A percentile compares a stretch with the other conserved stretches of the same genome.
Evolutionary conservation across 1,284 basidiomycete species (phyloP).

Genomic region (Schizophyllum commune): DNA sequence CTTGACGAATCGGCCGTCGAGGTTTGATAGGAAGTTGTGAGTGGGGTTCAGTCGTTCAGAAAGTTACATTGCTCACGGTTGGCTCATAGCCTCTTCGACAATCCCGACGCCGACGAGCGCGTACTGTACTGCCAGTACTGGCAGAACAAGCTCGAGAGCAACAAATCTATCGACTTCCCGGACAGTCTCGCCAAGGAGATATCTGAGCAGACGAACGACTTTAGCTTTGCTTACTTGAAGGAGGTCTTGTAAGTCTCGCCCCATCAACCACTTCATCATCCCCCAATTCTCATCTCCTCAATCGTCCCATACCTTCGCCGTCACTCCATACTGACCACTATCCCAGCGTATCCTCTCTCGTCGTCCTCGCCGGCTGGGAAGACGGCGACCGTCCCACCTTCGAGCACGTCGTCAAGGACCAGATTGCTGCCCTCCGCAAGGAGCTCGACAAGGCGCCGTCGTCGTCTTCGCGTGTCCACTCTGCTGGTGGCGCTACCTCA

Average conservation of each 20-base stretch:
- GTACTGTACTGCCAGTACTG: slow-evolving; percentile 65
- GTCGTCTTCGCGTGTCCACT: no score
- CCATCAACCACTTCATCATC: background rate
- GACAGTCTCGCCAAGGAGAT: slow-evolving; percentile 53
- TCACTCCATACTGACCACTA: no score
- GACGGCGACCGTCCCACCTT: slow-evolving; percentile 44
- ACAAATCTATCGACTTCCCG: slow-evolving; percentile 56
- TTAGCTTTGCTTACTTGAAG: slow-evolving; percentile 80
- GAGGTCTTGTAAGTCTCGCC: slow-evolving; percentile 66
- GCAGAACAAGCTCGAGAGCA: slow-evolving; percentile 63
- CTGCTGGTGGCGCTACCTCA: background rate
- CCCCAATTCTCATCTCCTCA: background rate
- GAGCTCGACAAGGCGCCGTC: slow-evolving; percentile 29
- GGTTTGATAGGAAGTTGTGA: slow-evolving; percentile 81
- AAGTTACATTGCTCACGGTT: background rate
- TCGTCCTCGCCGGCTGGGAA: slow-evolving; percentile 43
- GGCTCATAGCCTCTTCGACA: slow-evolving; percentile 45
- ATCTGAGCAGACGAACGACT: slow-evolving; percentile 50
- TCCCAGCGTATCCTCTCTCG: slow-evolving; percentile 60
- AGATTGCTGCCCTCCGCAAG: slow-evolving; percentile 53
- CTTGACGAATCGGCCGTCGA: slow-evolving; percentile 66
- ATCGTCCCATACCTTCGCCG: slow-evolving; percentile 2
- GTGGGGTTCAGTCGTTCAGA: slow-evolving; percentile 18
- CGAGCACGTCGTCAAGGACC: slow-evolving; percentile 36
- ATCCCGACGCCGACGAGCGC: slow-evolving; percentile 59